phyloP scores from a whole-genome alignment of 2,329 filamentous ascomycete species.

The Ascochyta clinopodiicola region DNA sequence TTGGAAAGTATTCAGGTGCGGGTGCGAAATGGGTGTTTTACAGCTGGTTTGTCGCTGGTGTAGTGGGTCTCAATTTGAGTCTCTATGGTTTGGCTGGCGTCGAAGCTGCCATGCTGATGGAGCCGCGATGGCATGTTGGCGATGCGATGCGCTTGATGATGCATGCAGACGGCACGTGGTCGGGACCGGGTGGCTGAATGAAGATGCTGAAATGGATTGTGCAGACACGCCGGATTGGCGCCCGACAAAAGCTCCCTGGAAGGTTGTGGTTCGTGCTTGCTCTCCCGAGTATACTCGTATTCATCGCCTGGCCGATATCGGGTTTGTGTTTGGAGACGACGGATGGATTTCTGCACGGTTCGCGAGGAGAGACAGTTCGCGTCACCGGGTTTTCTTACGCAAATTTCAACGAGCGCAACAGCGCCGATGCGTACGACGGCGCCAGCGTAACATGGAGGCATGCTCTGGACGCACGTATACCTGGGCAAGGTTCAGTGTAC shows the following conservation, averaged over 20 bases:
- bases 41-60: conserved; percentile 19
- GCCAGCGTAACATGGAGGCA: too few species aligned
- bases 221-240: background rate
- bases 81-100: conserved; percentile 15
- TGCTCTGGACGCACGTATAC: background rate
- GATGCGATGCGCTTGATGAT: conserved; percentile 17
- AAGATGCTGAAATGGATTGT: conserved; percentile 13
- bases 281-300: conserved; percentile 5
- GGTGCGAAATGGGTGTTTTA: conserved; percentile 18
- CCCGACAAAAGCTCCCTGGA: background rate
- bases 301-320: conserved; percentile 9
- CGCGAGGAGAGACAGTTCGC: background rate
- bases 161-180: conserved; percentile 20
- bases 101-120: conserved; percentile 19
- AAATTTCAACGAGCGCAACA: conserved; percentile 6
- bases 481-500: background rate
- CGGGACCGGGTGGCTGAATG: conserved; percentile 18
- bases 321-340: conserved; percentile 10
- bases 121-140: conserved; percentile 12
- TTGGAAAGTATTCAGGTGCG: background rate
- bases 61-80: conserved; percentile 16
- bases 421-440: background rate
- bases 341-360: conserved; percentile 2
- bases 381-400: conserved; percentile 8
- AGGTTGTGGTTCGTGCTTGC: conserved; percentile 10